Percentiles rank a stretch among this genome's conserved stretches.
Conservation (phyloP, 805 yeast species). For the Myxozyma monticola region DNA sequence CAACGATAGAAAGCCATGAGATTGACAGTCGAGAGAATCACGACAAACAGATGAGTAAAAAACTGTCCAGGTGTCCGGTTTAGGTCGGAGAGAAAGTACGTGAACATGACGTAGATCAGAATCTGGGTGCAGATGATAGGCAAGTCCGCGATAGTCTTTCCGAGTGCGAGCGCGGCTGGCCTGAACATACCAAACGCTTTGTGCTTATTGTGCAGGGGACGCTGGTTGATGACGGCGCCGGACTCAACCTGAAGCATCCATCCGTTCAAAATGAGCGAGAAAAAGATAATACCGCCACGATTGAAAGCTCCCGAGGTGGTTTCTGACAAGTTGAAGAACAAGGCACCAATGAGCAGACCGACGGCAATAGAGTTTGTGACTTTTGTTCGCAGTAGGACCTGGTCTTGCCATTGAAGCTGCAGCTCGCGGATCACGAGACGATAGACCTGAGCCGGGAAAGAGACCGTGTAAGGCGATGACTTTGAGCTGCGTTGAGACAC, state of each 20-base stretch:
- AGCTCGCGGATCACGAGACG: slow-evolving; percentile 19
- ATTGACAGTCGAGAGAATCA: slow-evolving; percentile 46
- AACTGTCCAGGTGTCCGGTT: slow-evolving; percentile 55
- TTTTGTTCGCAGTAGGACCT: slow-evolving; percentile 18
- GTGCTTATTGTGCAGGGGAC: slow-evolving; percentile 65
- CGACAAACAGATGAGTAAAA: slow-evolving; percentile 49
- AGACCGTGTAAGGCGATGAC: slow-evolving; percentile 29
- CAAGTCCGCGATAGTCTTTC: slow-evolving; percentile 60
- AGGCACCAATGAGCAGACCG: slow-evolving; percentile 55
- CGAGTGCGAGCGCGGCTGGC: slow-evolving; percentile 65
- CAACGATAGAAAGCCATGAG: slow-evolving; percentile 49
- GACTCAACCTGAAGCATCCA: slow-evolving; percentile 61
- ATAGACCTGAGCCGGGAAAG: slow-evolving; percentile 24
- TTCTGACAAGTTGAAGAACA: slow-evolving; percentile 48
- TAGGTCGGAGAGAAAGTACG: slow-evolving; percentile 57
- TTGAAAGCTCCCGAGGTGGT: slow-evolving; percentile 52
- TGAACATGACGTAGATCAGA: slow-evolving; percentile 50
- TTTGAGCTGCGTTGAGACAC: slow-evolving; percentile 6
- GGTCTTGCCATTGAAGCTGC: slow-evolving; percentile 30
- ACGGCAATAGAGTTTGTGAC: slow-evolving; percentile 44
- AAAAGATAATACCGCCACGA: slow-evolving; percentile 56
- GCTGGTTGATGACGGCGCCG: slow-evolving; percentile 48
- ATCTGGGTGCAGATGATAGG: slow-evolving; percentile 51
- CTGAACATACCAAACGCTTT: slow-evolving; percentile 58
- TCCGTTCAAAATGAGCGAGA: slow-evolving; percentile 59